Percentiles rank a stretch among this genome's conserved stretches.
These are phyloP conservation scores for Nemania sp. DNA, from an alignment of 2,329 filamentous ascomycete species.

Conservation along the genomic window DNA sequence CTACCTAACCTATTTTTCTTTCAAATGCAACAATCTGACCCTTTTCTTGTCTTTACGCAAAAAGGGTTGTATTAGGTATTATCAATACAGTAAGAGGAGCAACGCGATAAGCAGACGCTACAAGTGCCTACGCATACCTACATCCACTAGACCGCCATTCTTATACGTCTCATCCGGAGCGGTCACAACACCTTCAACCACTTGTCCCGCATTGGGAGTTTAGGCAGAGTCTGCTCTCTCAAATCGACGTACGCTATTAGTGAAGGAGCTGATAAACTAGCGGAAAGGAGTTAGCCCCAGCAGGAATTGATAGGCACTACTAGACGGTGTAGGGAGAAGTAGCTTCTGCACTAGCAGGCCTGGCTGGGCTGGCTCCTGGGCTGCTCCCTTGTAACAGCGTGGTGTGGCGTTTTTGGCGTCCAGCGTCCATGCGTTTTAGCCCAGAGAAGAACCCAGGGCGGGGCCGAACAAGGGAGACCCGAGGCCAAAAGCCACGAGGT, in stretches of 20 bases:
- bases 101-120: background rate
- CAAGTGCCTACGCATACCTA: background rate
- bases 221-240: slow-evolving; percentile 13
- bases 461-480: slow-evolving; percentile 6
- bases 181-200: slow-evolving; percentile 30
- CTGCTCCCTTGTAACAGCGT: slow-evolving; percentile 17
- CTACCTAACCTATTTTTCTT: no score
- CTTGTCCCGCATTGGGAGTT: slow-evolving; percentile 26
- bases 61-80: background rate
- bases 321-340: slow-evolving; percentile 8
- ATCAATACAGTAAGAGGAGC: slow-evolving; percentile 1
- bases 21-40: background rate
- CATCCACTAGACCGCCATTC: slow-evolving; percentile 33
- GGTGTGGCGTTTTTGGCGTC: slow-evolving; percentile 29
- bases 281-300: slow-evolving; percentile 2
- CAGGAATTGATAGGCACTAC: slow-evolving; percentile 11
- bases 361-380: slow-evolving; percentile 12
- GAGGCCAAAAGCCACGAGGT: slow-evolving; percentile 14
- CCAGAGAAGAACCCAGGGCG: background rate
- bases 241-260: background rate
- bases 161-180: slow-evolving; percentile 26
- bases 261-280: slow-evolving; percentile 12
- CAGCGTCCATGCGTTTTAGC: slow-evolving; percentile 12
- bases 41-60: background rate
- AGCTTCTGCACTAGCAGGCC: slow-evolving; percentile 7